Evolutionary conservation across 768 basidiomycete species (phyloP), one percentile per base, ranked within the genome.

Genomic region (Neoboletus brunneissimus): DNA sequence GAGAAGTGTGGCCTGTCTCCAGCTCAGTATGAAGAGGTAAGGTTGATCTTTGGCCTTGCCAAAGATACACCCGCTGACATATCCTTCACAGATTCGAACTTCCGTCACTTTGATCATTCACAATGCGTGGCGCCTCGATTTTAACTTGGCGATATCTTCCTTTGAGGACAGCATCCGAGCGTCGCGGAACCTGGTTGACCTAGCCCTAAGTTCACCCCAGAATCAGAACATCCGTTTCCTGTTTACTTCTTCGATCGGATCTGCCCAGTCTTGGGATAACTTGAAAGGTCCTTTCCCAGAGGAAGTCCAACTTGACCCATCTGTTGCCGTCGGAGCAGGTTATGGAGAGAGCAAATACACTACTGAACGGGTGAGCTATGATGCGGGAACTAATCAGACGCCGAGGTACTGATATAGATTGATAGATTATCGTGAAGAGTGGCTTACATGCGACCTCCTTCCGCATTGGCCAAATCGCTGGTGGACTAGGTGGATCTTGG

Each of bases 321-420:
- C 59, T 3, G 59, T 72, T n/a, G 74, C 78, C 1, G 51, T 72
- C 3, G 77, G 77, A 2, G 58, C 54, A 16, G 81, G 81, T 0
- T 82, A 82, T 47, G 72, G 77, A 13, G 79, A 80, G 54, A 65
- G 71, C 0, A 83, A 83, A 62, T 81, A 77, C 56, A 57, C 74
- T 4, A 58, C 74, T 0, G 79, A 81, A 64, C 61, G 73, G 47
- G 70, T 73, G 44, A 20, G 75, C 59, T 11, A 12, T 12, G 31
- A 3, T 25, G 25, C 8, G 43, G 6, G 4, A n/a, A 10, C 8
- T 40, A 5, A 31, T 6, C 7, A 12, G 13, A 29, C 1, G 5
- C 11, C 20, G n/a, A 10, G 3, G 10, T 38, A 8, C 34, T 51
- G 25, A 63, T 22, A 8, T 23, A 15, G 3, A 15, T 23, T 7